Base-by-base conservation (phyloP, 257 asterid genomes). In the Nicotiana sylvestris region DNA sequence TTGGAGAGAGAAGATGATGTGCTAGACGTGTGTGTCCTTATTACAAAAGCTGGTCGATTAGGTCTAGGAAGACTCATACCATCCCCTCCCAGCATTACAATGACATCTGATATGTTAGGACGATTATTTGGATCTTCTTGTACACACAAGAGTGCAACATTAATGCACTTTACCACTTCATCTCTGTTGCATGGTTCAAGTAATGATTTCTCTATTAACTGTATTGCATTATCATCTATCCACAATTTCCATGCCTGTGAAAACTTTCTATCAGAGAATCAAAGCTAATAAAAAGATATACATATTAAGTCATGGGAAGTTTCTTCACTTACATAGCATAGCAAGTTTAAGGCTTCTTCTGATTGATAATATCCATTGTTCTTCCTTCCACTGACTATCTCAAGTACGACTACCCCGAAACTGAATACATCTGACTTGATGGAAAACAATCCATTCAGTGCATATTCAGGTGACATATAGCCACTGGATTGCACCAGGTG, bases 401-500 rank as follows among this genome's bases (percentile, higher is more conserved):
- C 86, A 2, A 85, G 86, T 27, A 82, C 11, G 57, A 85, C 70
- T 17, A 85, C 82, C 12, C 88, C 82, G 81, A 85, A 82, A 55
- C 84, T 82, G 55, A 79, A 85, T 55, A 82, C 84, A 79, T 85
- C 88, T 0, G 86, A 79, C 67, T 85, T 82, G 17, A 70, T 57
- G 6, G 88, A 82, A 77, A 79, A 79, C 8, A 79, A 6, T 3
- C 86, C 86, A 78, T 80, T 76, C 6, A 35, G 4, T 64, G 86
- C 88, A 80, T 82, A 85, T 49, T 85, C 80, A 13, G 86, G 88
- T 43, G 84, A 53, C 81, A 82, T 82, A 78, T 78, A 85, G 2
- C 88, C 83, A 58, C 88, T 85, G 13, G 35, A 81, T 62, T 2
- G 2, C 46, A 55, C 29, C 46, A 13, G 9, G 17, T 27, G 4